Percentiles rank a stretch among this genome's conserved stretches.
These are phyloP conservation scores for Cubamyces lactineus DNA, from an alignment of 768 basidiomycete species.

Conservation along the genomic window DNA sequence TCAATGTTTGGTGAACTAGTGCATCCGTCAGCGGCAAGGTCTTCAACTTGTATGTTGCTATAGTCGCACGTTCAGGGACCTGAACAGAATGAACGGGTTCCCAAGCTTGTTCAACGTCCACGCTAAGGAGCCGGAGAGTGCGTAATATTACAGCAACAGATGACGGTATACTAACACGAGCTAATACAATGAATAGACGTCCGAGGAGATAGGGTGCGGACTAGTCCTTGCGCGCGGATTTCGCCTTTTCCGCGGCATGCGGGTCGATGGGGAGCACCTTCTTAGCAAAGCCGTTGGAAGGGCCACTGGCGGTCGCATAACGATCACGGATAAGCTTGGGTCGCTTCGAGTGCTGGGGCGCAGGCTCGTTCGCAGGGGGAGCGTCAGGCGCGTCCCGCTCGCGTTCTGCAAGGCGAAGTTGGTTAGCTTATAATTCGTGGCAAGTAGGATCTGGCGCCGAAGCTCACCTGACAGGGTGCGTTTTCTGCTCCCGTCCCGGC, in stretches of 20 bases:
- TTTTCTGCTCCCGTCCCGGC: slow-evolving; percentile 66
- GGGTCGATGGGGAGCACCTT: slow-evolving; percentile 67
- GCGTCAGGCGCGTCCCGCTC: slow-evolving; percentile 55
- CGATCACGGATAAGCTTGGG: slow-evolving; percentile 60
- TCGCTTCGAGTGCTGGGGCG: slow-evolving; percentile 56
- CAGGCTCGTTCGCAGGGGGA: slow-evolving; percentile 41
- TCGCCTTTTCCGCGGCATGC: slow-evolving; percentile 58
- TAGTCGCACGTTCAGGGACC: too few species aligned
- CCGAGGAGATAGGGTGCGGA: slow-evolving; percentile 26
- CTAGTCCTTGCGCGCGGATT: slow-evolving; percentile 56
- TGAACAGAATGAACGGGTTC: too few species aligned
- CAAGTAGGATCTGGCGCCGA: neutral
- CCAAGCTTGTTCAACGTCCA: neutral
- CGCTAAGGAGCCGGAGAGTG: neutral
- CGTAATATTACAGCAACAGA: slow-evolving; percentile 5
- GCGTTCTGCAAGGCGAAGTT: slow-evolving; percentile 50
- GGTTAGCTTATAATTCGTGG: neutral
- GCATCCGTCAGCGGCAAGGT: too few species aligned
- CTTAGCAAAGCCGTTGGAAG: slow-evolving; percentile 52
- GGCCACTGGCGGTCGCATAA: slow-evolving; percentile 35
- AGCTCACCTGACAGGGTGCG: slow-evolving; percentile 66
- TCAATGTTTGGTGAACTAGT: too few species aligned
- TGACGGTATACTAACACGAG: slow-evolving; percentile 8
- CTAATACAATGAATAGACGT: slow-evolving; percentile 26
- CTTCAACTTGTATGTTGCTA: too few species aligned